A percentile compares a stretch with the other conserved stretches of the same genome.
phyloP scores from a whole-genome alignment of 805 yeast genomes.

The Wickerhamomyces silvicola region DNA sequence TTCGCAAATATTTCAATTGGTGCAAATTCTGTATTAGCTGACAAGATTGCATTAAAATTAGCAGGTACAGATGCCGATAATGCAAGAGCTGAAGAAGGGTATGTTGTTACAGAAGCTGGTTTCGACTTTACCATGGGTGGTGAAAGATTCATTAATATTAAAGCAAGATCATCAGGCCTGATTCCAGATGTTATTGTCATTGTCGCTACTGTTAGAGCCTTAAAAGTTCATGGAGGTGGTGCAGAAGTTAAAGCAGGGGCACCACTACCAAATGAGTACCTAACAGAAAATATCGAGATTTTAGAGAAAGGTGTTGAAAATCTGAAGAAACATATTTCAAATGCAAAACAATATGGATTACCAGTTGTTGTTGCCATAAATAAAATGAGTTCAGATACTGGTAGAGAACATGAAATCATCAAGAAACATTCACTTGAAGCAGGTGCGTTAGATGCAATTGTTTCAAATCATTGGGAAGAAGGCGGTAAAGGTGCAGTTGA shows the following conservation, averaged over 20 bases:
- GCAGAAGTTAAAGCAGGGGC: conserved; percentile 95
- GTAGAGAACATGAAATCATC: conserved; percentile 72
- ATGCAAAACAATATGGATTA: conserved; percentile 76
- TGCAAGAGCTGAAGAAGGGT: conserved; percentile 55
- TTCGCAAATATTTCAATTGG: conserved; percentile 97
- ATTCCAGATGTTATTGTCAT: conserved; percentile 86
- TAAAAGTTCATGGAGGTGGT: conserved; percentile 95
- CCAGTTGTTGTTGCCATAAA: conserved; percentile 96
- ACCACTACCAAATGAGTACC: conserved; percentile 75
- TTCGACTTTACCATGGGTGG: conserved; percentile 99
- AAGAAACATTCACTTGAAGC: conserved; percentile 76
- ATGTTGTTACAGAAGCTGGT: conserved; percentile 96
- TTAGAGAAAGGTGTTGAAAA: conserved; percentile 79
- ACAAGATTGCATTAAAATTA: conserved; percentile 83
- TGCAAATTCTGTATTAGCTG: conserved; percentile 92
- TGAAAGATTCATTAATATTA: conserved; percentile 92
- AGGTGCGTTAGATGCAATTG: conserved; percentile 91
- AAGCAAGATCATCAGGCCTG: conserved; percentile 87
- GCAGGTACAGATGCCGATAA: conserved; percentile 50
- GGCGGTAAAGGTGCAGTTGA: conserved; percentile 90
- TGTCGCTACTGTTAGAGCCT: conserved; percentile 95
- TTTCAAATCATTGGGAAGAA: conserved; percentile 90
- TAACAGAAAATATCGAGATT: conserved; percentile 72
- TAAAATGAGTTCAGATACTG: conserved; percentile 76
- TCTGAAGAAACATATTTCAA: conserved; percentile 82